Base-by-base conservation (phyloP, 75 land plant genomes). In the Pinus albicaulis region DNA sequence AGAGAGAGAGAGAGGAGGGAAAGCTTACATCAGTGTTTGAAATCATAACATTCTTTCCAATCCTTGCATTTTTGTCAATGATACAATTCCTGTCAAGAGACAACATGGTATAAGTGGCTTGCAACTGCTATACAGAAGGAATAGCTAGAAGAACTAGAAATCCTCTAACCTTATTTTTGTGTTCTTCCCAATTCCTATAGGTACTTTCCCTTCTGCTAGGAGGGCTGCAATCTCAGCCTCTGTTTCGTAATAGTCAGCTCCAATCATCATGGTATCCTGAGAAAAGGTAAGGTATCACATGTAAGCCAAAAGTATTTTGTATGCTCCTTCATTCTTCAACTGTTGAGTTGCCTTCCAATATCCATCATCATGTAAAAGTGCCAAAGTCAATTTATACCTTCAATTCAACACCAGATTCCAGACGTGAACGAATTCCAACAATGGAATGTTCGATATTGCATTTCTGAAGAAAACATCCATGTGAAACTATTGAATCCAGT, bases 51-150 rank as follows among this genome's bases (percentile, higher is more conserved):
- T 96, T 74, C 62, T 77, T 89, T 55, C 99, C 99, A n/a, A 96
- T 96, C 79, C 84, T 96, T 1, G 99, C 98, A 86, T 96, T 96
- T 85, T 90, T 96, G 86, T 94, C 98, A 70, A 96, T 92, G 20
- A 94, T 94, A 82, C 98, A 94, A 74, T 90, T 92, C 80, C 96
- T 93, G 78, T 23, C 22, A 22, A 71, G 41, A 24, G 55, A 71
- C 36, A n/a, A 48, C 8, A 34, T 17, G 20, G 19, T 1, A 31
- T 64, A 64, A 64, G 26, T 48, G 53, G 12, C 11, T 48, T 48
- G 53, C 53, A 48, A 48, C 53, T 48, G 53, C 11, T 48, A 48
- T 8, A 48, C 2, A 48, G 53, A 48, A 2, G 10, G 11, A 48
- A 48, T 48, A 48, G 53, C 53, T 48, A 48, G 2, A 48, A 48